Conservation (phyloP, 345 rosid genomes). For the Cardiospermum halicacabum region DNA sequence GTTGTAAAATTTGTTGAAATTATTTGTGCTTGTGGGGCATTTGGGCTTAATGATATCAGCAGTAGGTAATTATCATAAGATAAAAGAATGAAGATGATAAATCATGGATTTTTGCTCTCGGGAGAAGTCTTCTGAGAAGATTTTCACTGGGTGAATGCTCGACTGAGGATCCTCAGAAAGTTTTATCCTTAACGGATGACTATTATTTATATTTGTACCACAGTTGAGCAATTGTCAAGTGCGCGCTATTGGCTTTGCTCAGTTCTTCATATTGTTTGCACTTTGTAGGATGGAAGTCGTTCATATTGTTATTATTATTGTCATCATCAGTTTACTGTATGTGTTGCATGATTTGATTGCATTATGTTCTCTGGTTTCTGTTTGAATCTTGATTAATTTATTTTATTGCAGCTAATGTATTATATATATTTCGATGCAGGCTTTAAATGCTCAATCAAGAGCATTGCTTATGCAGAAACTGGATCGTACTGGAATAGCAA, state of each 20-base stretch:
- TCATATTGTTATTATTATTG: neutral
- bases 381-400: neutral
- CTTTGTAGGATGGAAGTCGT: neutral
- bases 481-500: slow-evolving; percentile 82
- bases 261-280: slow-evolving; percentile 1
- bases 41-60: neutral
- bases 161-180: neutral
- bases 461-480: slow-evolving; percentile 80
- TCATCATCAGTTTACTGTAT: neutral
- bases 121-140: neutral
- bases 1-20: neutral
- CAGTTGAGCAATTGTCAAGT: neutral
- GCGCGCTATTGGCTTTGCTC: neutral
- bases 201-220: neutral
- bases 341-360: neutral
- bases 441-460: slow-evolving; percentile 89
- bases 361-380: neutral
- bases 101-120: neutral
- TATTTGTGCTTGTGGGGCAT: neutral
- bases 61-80: neutral
- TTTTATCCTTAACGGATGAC: neutral
- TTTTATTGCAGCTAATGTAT: slow-evolving; percentile 13
- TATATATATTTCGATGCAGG: slow-evolving; percentile 30
- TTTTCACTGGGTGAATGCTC: neutral
- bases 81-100: neutral